Evolutionary conservation across 805 yeast genomes (phyloP), one percentile per base, ranked within the genome.

Genomic region (Candida piceae): DNA sequence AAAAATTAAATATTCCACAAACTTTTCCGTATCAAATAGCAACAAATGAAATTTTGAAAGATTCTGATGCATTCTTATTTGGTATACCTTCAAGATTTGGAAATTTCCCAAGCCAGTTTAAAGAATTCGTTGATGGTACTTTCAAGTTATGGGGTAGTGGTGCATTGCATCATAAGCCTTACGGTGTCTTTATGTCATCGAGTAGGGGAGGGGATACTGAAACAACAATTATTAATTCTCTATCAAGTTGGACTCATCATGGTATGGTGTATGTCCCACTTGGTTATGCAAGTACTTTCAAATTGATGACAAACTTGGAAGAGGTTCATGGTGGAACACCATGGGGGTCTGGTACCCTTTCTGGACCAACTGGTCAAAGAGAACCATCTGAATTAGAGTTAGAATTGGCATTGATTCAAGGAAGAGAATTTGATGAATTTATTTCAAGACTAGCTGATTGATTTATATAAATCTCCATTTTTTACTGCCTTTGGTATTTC

Each of bases 11-110:
- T 50, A 95, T 93, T 16, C 80, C 87, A 27, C 57, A 71, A 11
- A 77, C 76, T 55, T 69, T 75, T 16, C 63, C 62, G 22, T 66
- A 65, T 52, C 87, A 87, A 39, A 58, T 74, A 39, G 84, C 84
- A 24, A 68, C 79, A 5, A 50, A 62, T 4, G 80, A 73, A 9
- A 72, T 74, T 3, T 67, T 86, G 49, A 58, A 61, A 18, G 63
- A 72, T 41, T 83, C 80, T 65, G 94, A 84, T 55, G 88, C 78
- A 11, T 79, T 80, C 58, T 46, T 84, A 44, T 80, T 84, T 49
- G 95, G 94, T 48, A 58, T 84, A 40, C 93, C 95, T 47, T 83
- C 94, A 24, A 73, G 94, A 61, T 85, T 56, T 58, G 94, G 94
- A 49, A 72, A 68, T 57, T 64, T 74, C 58, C 87, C 94, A 34